A percentile compares a stretch with the other conserved stretches of the same genome.
phyloP scores from a whole-genome alignment of 495 filamentous ascomycete genomes.

The Opeltia flavorubescens region DNA sequence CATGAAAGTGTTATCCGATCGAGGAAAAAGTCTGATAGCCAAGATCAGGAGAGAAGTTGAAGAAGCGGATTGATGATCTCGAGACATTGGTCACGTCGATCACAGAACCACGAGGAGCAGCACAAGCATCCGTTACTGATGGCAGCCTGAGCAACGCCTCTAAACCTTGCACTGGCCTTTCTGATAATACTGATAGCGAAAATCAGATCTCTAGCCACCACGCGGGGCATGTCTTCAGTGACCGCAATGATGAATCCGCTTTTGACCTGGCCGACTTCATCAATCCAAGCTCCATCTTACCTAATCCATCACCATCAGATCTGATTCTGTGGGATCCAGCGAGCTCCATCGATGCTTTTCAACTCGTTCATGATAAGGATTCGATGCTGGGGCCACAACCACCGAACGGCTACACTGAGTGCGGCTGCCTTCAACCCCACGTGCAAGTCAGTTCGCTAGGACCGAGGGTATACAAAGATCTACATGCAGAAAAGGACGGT shows the following conservation, averaged over 20 bases:
- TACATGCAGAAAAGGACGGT: conserved; percentile 6
- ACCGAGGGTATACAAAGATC: background rate
- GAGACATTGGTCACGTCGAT: conserved; percentile 14
- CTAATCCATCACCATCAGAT: conserved; percentile 2
- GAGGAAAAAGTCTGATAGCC: background rate
- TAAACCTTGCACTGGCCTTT: background rate
- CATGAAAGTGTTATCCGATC: too few species aligned
- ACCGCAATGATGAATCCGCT: background rate
- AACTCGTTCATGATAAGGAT: conserved; percentile 7
- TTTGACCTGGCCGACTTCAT: background rate
- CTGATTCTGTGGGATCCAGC: conserved; percentile 5
- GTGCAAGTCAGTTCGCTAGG: conserved; percentile 5
- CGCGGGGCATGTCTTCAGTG: background rate
- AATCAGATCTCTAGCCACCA: background rate
- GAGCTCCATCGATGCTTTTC: conserved; percentile 7
- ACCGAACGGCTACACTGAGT: conserved; percentile 9
- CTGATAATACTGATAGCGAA: background rate
- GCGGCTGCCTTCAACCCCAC: conserved; percentile 12
- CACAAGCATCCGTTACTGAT: background rate
- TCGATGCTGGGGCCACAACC: conserved; percentile 4
- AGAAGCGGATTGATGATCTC: conserved; percentile 12
- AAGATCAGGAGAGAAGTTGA: conserved; percentile 13
- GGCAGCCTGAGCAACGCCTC: background rate
- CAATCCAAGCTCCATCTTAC: background rate
- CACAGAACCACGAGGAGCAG: background rate